These are phyloP conservation scores for Aspergillus carbonarius DNA, from an alignment of 2,329 filamentous ascomycete species.

Conservation along the genomic window DNA sequence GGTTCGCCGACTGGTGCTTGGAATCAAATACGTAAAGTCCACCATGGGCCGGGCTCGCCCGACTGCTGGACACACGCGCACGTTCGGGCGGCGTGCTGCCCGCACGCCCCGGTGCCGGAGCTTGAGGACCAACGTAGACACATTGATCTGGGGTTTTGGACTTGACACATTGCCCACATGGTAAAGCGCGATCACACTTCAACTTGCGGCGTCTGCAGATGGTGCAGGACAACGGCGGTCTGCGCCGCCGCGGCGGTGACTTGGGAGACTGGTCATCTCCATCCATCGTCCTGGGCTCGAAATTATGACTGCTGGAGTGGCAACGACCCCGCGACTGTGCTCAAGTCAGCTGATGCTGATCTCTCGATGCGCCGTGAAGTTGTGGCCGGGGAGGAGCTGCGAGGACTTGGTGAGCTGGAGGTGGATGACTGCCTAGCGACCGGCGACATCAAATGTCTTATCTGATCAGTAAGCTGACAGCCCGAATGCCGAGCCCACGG, in stretches of 20 bases:
- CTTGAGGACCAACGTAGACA: constrained; percentile 46
- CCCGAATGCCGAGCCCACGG: background rate
- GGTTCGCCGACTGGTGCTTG: constrained; percentile 24
- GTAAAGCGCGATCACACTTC: constrained; percentile 72
- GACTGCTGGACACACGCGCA: constrained; percentile 8
- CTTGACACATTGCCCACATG: constrained; percentile 63
- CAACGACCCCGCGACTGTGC: background rate
- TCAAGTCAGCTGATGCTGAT: background rate
- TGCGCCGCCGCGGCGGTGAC: constrained; percentile 52
- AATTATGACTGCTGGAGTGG: background rate
- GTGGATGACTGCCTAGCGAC: background rate
- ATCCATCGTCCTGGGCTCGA: constrained; percentile 4
- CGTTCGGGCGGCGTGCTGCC: constrained; percentile 8
- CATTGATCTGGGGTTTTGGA: constrained; percentile 54
- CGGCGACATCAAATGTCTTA: background rate
- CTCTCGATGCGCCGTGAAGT: background rate
- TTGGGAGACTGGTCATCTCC: constrained; percentile 9
- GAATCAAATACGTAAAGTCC: constrained; percentile 38
- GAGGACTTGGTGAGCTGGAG: background rate
- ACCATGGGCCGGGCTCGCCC: constrained; percentile 16
- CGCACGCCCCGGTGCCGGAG: constrained; percentile 6
- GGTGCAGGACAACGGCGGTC: constrained; percentile 66
- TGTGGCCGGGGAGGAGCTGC: background rate
- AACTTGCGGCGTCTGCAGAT: constrained; percentile 74
- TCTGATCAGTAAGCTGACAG: background rate